phyloP scores from a whole-genome alignment of 345 rosid genomes.

The Dimocarpus longan region DNA sequence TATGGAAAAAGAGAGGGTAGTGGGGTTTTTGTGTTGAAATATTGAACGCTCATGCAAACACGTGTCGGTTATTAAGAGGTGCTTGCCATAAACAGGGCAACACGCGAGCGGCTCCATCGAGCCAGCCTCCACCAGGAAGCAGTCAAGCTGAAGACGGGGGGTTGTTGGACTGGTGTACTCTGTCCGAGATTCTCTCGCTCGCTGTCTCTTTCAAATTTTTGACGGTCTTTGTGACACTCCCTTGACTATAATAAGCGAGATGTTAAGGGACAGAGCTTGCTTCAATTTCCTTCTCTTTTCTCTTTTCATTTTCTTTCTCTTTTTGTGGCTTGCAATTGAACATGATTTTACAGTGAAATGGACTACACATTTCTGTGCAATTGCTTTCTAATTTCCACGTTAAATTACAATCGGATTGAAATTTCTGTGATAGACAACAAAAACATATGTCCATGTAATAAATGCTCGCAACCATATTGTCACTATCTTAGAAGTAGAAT shows the following conservation, averaged over 20 bases:
- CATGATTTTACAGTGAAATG: not conserved
- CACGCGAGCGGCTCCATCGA: slow-evolving; percentile 23
- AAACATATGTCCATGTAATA: too few species aligned
- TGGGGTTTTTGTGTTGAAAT: not conserved
- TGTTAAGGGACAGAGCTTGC: too few species aligned
- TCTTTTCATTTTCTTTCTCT: not conserved
- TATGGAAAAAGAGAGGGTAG: not conserved
- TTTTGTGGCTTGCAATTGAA: not conserved
- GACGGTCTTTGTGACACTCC: not conserved
- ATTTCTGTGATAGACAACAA: not conserved
- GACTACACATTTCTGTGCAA: not conserved
- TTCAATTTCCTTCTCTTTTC: too few species aligned
- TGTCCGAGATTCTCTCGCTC: slow-evolving; percentile 19
- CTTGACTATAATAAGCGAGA: not conserved
- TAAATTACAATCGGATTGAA: not conserved
- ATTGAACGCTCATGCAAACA: not conserved
- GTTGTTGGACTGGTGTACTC: not conserved
- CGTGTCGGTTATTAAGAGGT: slow-evolving; percentile 9
- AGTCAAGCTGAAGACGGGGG: slow-evolving; percentile 1
- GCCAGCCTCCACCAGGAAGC: slow-evolving; percentile 11
- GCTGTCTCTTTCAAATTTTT: slow-evolving; percentile 12
- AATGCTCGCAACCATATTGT: not conserved
- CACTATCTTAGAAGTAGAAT: not conserved
- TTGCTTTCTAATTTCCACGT: not conserved
- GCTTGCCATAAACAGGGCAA: slow-evolving; percentile 16